Percentiles rank a stretch among this genome's conserved stretches.
Conservation (phyloP, 768 basidiomycete genomes). For the Kwoniella sp. region DNA sequence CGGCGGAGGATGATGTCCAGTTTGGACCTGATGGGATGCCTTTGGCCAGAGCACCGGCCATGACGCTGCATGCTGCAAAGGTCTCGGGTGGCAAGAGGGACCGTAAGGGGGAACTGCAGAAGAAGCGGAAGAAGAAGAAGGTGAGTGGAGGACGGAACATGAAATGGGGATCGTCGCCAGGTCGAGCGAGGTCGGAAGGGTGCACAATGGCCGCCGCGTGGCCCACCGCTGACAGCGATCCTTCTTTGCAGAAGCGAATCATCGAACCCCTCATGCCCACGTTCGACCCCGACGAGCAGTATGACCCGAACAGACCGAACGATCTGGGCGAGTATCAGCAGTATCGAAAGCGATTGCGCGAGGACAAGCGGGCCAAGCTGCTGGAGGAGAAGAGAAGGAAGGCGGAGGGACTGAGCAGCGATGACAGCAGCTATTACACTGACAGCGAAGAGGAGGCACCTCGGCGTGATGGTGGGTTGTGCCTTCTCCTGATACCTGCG, state of each 20-base stretch:
- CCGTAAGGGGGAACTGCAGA: slow-evolving; percentile 17
- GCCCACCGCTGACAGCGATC: not conserved
- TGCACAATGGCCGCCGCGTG: too few species aligned
- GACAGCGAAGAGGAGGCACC: slow-evolving; percentile 48
- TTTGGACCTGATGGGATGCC: slow-evolving; percentile 41
- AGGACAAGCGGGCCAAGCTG: slow-evolving; percentile 31
- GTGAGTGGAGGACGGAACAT: slow-evolving; percentile 14
- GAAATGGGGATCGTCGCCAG: too few species aligned
- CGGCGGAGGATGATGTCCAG: slow-evolving; percentile 17
- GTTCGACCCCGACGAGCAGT: slow-evolving; percentile 48
- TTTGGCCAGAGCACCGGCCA: slow-evolving; percentile 43
- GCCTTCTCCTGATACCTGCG: not conserved
- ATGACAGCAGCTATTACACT: slow-evolving; percentile 39
- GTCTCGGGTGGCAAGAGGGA: slow-evolving; percentile 15
- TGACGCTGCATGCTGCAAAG: slow-evolving; percentile 37
- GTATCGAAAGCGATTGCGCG: slow-evolving; percentile 41
- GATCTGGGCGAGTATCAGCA: slow-evolving; percentile 46
- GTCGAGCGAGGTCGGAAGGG: too few species aligned
- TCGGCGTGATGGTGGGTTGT: slow-evolving; percentile 42
- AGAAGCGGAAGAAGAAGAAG: slow-evolving; percentile 46
- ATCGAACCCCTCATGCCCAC: slow-evolving; percentile 28
- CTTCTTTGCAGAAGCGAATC: slow-evolving; percentile 14
- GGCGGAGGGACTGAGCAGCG: slow-evolving; percentile 29
- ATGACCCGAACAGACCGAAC: slow-evolving; percentile 48
- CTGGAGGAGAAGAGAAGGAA: slow-evolving; percentile 32